A percentile compares a stretch with the other conserved stretches of the same genome.
Conservation (phyloP, 75 land plant species). For the Pinus albicaulis region DNA sequence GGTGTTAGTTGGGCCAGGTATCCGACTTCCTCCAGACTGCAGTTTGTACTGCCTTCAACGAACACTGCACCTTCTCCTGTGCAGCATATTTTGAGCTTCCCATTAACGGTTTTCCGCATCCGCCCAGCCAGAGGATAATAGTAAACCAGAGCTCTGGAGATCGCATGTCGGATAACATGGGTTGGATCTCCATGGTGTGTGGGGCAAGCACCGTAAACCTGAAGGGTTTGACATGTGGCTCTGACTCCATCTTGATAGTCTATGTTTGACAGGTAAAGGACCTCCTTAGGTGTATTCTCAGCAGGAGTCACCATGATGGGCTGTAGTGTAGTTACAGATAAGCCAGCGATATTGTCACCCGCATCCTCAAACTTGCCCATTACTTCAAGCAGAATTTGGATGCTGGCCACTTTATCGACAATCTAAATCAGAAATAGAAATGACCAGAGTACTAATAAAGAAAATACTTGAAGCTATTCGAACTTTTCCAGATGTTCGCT, state of each 20-base stretch:
- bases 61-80: constrained; percentile 77
- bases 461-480: no score
- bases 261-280: constrained; percentile 75
- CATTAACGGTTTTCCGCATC: constrained; percentile 59
- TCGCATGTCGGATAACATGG: constrained; percentile 45
- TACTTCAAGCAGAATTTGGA: no score
- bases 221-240: constrained; percentile 54
- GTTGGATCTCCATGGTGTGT: constrained; percentile 41
- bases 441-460: no score
- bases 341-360: neutral
- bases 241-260: constrained; percentile 65
- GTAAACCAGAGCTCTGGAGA: constrained; percentile 60
- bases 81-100: constrained; percentile 72
- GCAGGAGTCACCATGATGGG: constrained; percentile 59
- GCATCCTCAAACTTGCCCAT: no score
- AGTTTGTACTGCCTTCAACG: constrained; percentile 75
- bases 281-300: constrained; percentile 49
- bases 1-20: constrained; percentile 68
- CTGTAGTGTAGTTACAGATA: constrained; percentile 31
- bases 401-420: no score
- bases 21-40: constrained; percentile 55
- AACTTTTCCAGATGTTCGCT: no score
- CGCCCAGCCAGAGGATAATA: constrained; percentile 85
- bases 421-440: no score
- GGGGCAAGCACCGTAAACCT: constrained; percentile 31